Base-by-base conservation (phyloP, 2,329 filamentous ascomycete species). In the Talaromyces sp. region DNA sequence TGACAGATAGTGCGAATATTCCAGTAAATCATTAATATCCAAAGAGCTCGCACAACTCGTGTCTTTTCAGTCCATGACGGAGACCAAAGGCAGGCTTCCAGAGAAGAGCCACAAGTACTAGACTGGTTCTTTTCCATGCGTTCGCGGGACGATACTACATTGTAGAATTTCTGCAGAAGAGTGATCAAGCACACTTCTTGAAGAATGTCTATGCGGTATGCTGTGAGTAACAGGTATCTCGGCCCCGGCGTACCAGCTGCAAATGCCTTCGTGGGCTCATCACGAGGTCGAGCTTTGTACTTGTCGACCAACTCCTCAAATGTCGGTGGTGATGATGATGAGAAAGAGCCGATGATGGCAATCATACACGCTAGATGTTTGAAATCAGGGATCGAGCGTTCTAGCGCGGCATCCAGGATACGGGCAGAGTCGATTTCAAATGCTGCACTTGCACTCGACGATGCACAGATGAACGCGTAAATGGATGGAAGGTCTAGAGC, bases 1-100 rank as follows among this genome's bases (percentile, higher is more conserved):
- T 44, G 33, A 9, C 33, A 44, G 18, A 59, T 27, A 23, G 28
- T 6, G 9, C 18, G 9, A 10, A 59, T 44, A 10, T 59, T 59
- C 57, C 57, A 59, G 40, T 54, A 54, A 44, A 59, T 54, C 33
- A 59, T 44, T 47, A 54, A 42, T 59, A 54, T 59, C 57, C 57
- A 59, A 31, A 40, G 40, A 30, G 33, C 33, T 53, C 33, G 33
- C 47, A 50, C 52, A 44, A 59, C 52, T 27, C 57, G 57, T 51
- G n/a, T 42, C 28, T 54, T 59, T 59, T 59, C 57, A 33, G 57
- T 33, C 50, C 50, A 44, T 14, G 57, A 59, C 6, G 57, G 57
- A 30, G 57, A 23, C 57, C 57, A 59, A 31, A 31, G 44, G 47
- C 31, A 44, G 52, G 33, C 44, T 14, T 30, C 47, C 28, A 57